phyloP scores from a whole-genome alignment of 495 filamentous ascomycete species.

The Penicillium waksmanii region DNA sequence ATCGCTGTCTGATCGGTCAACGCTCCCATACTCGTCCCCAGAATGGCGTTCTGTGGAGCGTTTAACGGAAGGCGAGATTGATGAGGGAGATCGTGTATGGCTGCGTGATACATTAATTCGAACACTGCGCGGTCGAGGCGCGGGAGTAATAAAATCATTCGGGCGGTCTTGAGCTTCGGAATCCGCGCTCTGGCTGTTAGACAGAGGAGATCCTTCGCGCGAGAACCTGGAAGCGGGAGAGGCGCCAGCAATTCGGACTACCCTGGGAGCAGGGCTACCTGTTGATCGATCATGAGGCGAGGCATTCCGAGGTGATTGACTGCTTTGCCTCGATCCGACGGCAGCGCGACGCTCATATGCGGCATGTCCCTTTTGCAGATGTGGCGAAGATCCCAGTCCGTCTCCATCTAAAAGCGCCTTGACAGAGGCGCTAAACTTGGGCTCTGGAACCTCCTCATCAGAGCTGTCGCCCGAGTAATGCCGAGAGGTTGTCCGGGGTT shows the following conservation, averaged over 20 bases:
- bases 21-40: slow-evolving; percentile 42
- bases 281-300: slow-evolving; percentile 46
- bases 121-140: slow-evolving; percentile 64
- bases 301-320: slow-evolving; percentile 41
- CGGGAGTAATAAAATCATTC: slow-evolving; percentile 68
- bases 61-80: slow-evolving; percentile 44
- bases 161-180: slow-evolving; percentile 30
- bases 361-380: slow-evolving; percentile 46
- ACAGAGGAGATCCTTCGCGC: slow-evolving; percentile 40
- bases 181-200: slow-evolving; percentile 38
- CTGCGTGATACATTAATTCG: slow-evolving; percentile 55
- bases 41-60: slow-evolving; percentile 42
- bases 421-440: slow-evolving; percentile 78
- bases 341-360: slow-evolving; percentile 30
- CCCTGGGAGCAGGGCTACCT: slow-evolving; percentile 49
- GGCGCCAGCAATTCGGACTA: slow-evolving; percentile 63
- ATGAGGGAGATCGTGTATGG: slow-evolving; percentile 41
- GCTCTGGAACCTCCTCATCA: slow-evolving; percentile 72
- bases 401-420: slow-evolving; percentile 75
- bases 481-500: slow-evolving; percentile 27
- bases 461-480: slow-evolving; percentile 69
- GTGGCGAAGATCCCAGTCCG: slow-evolving; percentile 57
- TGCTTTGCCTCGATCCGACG: slow-evolving; percentile 36
- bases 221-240: slow-evolving; percentile 38
- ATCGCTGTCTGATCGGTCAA: slow-evolving; percentile 49